Evolutionary conservation across 352 stramenopile genomes (phyloP).

Genomic region (Elongisporangium senticosum): DNA sequence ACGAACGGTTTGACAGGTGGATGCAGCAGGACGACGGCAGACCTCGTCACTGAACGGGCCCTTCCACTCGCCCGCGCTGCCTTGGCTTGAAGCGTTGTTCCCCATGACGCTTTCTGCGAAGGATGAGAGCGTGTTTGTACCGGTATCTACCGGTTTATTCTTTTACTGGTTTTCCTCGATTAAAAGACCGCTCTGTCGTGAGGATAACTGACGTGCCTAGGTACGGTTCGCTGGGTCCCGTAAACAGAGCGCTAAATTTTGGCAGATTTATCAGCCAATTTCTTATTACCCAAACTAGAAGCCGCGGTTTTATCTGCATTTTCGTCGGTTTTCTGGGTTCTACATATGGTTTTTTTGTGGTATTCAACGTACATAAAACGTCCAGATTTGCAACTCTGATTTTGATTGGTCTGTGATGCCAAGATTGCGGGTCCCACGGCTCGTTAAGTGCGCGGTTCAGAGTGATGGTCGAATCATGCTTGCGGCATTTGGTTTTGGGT

Average conservation of each 20-base stretch:
- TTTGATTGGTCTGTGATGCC: neutral
- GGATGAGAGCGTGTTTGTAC: neutral
- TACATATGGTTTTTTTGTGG: neutral
- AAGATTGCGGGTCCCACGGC: neutral
- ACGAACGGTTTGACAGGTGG: neutral
- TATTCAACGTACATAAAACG: neutral
- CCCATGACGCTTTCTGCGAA: constrained; percentile 21
- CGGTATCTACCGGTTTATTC: neutral
- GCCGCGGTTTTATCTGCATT: neutral
- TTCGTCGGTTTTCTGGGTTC: neutral
- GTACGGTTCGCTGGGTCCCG: neutral
- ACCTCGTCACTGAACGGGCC: constrained; percentile 79
- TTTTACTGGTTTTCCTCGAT: no score
- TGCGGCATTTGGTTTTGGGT: neutral
- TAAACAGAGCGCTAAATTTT: neutral
- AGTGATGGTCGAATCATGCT: neutral
- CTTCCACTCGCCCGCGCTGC: constrained; percentile 50
- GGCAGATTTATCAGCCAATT: neutral
- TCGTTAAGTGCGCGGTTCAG: neutral
- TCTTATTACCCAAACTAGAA: neutral
- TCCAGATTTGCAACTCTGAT: neutral
- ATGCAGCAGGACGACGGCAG: neutral
- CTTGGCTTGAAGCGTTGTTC: constrained; percentile 14
- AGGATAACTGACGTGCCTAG: neutral
- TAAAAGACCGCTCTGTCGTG: no score